These are phyloP conservation scores for Trypanosoma caninum DNA, from an alignment of 208 protist species.

Conservation along the genomic window DNA sequence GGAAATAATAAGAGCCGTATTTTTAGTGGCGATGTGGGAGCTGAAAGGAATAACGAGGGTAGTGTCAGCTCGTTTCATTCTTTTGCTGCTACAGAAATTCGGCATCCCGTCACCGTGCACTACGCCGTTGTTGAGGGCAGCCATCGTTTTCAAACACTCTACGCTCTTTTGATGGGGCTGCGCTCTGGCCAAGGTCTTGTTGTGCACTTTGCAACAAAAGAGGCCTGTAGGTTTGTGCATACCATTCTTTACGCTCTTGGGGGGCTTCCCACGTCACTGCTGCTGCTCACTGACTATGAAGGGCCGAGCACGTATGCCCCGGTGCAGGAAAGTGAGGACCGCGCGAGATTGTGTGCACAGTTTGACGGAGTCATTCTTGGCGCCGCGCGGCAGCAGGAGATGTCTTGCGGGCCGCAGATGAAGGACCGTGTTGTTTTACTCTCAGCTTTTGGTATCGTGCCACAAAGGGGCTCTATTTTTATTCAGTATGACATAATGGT, in stretches of 20 bases:
- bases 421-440: conserved; percentile 54
- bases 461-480: conserved; percentile 39
- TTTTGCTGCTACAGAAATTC: conserved; percentile 2
- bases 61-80: background rate
- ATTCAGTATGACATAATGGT: conserved; percentile 65
- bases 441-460: conserved; percentile 60
- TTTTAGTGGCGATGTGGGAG: background rate
- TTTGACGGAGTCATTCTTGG: conserved; percentile 45
- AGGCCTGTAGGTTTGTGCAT: conserved; percentile 51
- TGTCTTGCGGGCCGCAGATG: background rate
- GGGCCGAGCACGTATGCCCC: conserved; percentile 37
- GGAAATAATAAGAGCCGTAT: background rate
- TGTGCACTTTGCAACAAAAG: conserved; percentile 67
- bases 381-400: background rate
- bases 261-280: conserved; percentile 39
- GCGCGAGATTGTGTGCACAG: conserved; percentile 24
- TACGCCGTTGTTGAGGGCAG: conserved; percentile 53
- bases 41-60: background rate
- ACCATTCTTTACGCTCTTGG: conserved; percentile 46
- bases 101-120: conserved; percentile 37
- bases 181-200: conserved; percentile 39
- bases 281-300: conserved; percentile 65
- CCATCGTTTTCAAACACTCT: conserved; percentile 64
- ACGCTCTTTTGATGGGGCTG: conserved; percentile 48
- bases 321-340: conserved; percentile 37